These are phyloP conservation scores for Wickerhamomyces sp. DNA, from an alignment of 1,139 yeast species.

Conservation along the genomic window DNA sequence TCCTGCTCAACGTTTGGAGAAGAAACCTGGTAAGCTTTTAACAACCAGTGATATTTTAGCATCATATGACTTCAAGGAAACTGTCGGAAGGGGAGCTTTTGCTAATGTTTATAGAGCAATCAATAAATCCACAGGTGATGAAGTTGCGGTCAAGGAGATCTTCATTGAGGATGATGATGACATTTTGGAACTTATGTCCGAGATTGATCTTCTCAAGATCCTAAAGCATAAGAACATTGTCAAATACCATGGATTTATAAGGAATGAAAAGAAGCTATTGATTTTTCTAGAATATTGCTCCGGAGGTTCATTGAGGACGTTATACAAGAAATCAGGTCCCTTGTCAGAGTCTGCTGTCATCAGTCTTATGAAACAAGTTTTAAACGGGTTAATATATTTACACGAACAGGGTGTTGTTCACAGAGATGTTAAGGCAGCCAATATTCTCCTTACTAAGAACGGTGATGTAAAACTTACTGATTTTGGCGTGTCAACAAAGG, in stretches of 20 bases:
- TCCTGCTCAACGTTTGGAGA: conserved; percentile 49
- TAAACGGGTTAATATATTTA: conserved; percentile 70
- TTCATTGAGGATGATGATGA: conserved; percentile 52
- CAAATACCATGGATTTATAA: conserved; percentile 83
- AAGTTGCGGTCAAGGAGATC: conserved; percentile 84
- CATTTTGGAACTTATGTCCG: conserved; percentile 64
- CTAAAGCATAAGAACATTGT: conserved; percentile 84
- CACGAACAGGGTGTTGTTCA: conserved; percentile 91
- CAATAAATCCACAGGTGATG: conserved; percentile 58
- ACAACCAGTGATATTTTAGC: conserved; percentile 36
- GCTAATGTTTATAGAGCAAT: conserved; percentile 70
- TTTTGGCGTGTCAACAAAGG: conserved; percentile 94
- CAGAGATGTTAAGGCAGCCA: conserved; percentile 94
- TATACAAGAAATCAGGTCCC: conserved; percentile 45
- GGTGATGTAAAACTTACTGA: conserved; percentile 89
- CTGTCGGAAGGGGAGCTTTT: conserved; percentile 75
- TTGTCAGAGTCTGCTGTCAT: conserved; percentile 59
- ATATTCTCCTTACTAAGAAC: conserved; percentile 75
- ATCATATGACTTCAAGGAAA: conserved; percentile 53
- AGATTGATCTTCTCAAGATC: conserved; percentile 76
- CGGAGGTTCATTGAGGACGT: conserved; percentile 76
- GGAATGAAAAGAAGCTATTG: conserved; percentile 59
- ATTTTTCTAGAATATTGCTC: conserved; percentile 80
- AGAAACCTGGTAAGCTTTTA: conserved; percentile 30
- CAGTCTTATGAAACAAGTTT: conserved; percentile 61